A percentile compares a stretch with the other conserved stretches of the same genome.
These are phyloP conservation scores for Trametes gibbosa DNA, from an alignment of 768 basidiomycete species.

Conservation along the genomic window DNA sequence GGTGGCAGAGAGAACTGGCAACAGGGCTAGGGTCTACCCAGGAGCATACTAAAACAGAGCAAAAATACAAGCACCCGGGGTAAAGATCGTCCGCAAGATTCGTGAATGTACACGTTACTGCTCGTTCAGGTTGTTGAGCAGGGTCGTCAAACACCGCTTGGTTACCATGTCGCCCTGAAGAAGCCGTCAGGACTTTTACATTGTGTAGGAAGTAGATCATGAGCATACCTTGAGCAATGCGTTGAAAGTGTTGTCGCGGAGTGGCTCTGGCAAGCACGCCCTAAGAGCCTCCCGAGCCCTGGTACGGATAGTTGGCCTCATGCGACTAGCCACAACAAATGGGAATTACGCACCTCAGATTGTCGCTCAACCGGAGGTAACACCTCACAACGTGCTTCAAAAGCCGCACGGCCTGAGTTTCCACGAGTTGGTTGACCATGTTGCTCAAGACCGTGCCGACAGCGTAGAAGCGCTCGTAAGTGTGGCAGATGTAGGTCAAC, in stretches of 20 bases:
- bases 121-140: constrained; percentile 85
- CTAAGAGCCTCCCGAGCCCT: constrained; percentile 95
- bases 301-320: constrained; percentile 1
- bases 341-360: constrained; percentile 60
- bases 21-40: constrained; percentile 5
- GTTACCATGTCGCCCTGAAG: constrained; percentile 96
- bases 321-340: neutral
- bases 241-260: constrained; percentile 91
- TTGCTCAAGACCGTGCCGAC: constrained; percentile 98
- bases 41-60: constrained; percentile 20
- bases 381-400: constrained; percentile 98
- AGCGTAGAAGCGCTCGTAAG: constrained; percentile 99
- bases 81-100: constrained; percentile 12
- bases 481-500: constrained; percentile 97
- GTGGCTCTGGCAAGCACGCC: constrained; percentile 92
- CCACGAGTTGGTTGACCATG: constrained; percentile 98
- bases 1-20: neutral
- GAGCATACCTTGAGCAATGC: constrained; percentile 77
- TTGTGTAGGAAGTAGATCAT: neutral
- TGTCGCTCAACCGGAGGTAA: constrained; percentile 94
- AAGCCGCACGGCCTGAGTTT: constrained; percentile 94
- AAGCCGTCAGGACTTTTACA: neutral
- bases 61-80: constrained; percentile 21
- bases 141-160: constrained; percentile 86
- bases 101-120: constrained; percentile 12